phyloP scores from a whole-genome alignment of 129 eudicot species.

The Glebionis coronaria region DNA sequence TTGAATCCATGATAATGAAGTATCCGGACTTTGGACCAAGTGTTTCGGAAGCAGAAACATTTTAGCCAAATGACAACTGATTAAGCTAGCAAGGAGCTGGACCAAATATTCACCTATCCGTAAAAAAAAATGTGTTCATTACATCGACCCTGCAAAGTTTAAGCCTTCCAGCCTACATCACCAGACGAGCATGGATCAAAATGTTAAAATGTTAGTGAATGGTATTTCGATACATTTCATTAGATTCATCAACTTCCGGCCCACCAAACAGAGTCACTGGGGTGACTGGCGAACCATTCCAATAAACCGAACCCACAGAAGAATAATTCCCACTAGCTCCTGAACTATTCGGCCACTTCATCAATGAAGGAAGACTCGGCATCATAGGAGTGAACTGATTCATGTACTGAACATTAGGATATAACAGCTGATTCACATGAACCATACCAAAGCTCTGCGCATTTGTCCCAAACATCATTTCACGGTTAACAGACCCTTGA shows the following conservation, averaged over 20 bases:
- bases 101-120: neutral
- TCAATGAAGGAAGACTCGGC: conserved; percentile 9
- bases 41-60: neutral
- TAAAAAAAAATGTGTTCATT: neutral
- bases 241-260: too few relatives aligned
- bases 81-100: too few relatives aligned
- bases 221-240: neutral
- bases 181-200: neutral
- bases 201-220: neutral
- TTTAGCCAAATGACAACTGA: neutral
- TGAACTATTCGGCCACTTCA: neutral
- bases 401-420: neutral
- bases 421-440: neutral
- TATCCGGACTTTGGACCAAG: too few relatives aligned
- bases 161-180: neutral
- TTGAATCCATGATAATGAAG: too few relatives aligned
- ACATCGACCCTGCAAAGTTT: neutral
- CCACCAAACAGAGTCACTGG: too few relatives aligned
- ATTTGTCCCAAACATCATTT: neutral
- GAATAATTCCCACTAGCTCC: neutral
- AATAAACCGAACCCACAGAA: neutral
- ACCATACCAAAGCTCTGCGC: too few relatives aligned
- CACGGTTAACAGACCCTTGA: neutral
- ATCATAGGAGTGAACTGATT: neutral
- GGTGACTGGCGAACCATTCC: too few relatives aligned